Evolutionary conservation across 306 rosid species (phyloP).

Genomic region (Glycine latifolia): DNA sequence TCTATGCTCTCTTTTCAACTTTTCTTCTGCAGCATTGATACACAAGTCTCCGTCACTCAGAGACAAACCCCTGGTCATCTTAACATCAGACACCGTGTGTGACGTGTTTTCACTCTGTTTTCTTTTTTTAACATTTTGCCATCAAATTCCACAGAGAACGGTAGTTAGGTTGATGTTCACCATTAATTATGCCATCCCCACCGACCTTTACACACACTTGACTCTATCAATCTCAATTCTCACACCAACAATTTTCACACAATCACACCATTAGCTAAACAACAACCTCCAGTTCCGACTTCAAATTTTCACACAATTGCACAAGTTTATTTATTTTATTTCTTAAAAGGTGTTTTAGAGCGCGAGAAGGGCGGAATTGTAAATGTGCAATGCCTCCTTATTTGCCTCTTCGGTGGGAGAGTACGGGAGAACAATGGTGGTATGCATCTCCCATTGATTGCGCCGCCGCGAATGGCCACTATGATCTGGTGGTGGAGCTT

Average conservation of each 20-base stretch:
- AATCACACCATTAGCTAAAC: not conserved
- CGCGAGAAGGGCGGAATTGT: too few relatives aligned
- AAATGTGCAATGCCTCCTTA: constrained; percentile 57
- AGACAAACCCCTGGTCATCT: not conserved
- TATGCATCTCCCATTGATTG: constrained; percentile 89
- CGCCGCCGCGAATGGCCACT: constrained; percentile 92
- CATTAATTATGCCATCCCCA: constrained; percentile 33
- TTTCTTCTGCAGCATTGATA: constrained; percentile 42
- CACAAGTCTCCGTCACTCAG: not conserved
- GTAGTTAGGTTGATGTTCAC: constrained; percentile 33
- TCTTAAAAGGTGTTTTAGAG: too few relatives aligned
- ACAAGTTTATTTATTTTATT: too few relatives aligned
- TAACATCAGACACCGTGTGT: not conserved
- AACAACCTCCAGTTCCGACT: not conserved
- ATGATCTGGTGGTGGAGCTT: constrained; percentile 85
- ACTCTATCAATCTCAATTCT: not conserved
- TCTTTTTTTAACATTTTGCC: constrained; percentile 10
- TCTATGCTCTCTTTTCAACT: constrained; percentile 50
- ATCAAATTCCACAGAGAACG: constrained; percentile 25
- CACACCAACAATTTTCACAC: constrained; percentile 7
- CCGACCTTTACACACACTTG: not conserved
- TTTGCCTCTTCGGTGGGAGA: constrained; percentile 96
- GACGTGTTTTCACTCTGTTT: not conserved
- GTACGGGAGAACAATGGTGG: constrained; percentile 97
- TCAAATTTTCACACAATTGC: too few relatives aligned